These are phyloP conservation scores for Quercus bicolor DNA, from an alignment of 306 rosid genomes.

Conservation along the genomic window DNA sequence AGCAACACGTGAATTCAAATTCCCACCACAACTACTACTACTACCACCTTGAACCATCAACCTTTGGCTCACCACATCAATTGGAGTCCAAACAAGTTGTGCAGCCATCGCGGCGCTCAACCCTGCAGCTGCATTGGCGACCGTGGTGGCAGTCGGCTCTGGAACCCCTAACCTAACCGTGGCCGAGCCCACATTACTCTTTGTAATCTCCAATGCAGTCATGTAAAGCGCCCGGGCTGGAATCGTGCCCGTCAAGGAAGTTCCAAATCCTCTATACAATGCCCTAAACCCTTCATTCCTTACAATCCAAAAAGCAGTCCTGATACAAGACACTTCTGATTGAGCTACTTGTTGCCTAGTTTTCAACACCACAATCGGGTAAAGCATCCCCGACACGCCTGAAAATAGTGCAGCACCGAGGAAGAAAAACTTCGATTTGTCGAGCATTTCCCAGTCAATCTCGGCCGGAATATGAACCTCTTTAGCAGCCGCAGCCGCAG, in stretches of 20 bases:
- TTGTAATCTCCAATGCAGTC: slow-evolving; percentile 80
- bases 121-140: slow-evolving; percentile 78
- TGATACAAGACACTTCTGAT: slow-evolving; percentile 59
- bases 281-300: slow-evolving; percentile 71
- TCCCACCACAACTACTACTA: slow-evolving; percentile 5
- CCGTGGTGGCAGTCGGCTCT: slow-evolving; percentile 62
- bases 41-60: slow-evolving; percentile 66
- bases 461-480: slow-evolving; percentile 77
- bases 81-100: slow-evolving; percentile 86
- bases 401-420: slow-evolving; percentile 87
- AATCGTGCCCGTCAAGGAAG: slow-evolving; percentile 76
- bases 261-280: slow-evolving; percentile 85
- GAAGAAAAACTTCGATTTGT: slow-evolving; percentile 73
- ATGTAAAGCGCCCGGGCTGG: slow-evolving; percentile 86
- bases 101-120: slow-evolving; percentile 78
- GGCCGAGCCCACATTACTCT: slow-evolving; percentile 74
- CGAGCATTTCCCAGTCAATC: slow-evolving; percentile 92
- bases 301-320: slow-evolving; percentile 57
- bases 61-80: slow-evolving; percentile 82
- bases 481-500: slow-evolving; percentile 22
- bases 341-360: slow-evolving; percentile 81
- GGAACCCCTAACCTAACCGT: slow-evolving; percentile 62
- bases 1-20: slow-evolving; percentile 24
- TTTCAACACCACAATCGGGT: slow-evolving; percentile 78
- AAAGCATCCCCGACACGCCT: slow-evolving; percentile 72